phyloP scores from a whole-genome alignment of 2,329 filamentous ascomycete species.

The Trichoderma lentiforme region DNA sequence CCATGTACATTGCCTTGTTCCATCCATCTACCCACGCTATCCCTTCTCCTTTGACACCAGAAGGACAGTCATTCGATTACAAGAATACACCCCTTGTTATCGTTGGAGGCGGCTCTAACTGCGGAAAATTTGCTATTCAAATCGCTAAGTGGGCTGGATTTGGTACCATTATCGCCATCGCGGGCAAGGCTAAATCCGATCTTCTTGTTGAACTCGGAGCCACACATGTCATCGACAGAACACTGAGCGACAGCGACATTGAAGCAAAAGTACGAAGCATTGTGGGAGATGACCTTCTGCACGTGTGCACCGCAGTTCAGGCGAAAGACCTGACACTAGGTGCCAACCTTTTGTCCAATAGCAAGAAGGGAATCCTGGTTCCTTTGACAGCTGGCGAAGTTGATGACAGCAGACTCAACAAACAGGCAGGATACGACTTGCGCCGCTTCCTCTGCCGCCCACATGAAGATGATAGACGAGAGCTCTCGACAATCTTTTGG shows the following conservation, averaged over 20 bases:
- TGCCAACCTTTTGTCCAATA: neutral
- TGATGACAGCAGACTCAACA: neutral
- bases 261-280: neutral
- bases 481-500: neutral
- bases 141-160: neutral
- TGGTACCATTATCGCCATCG: neutral
- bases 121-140: neutral
- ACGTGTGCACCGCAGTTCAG: neutral
- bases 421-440: neutral
- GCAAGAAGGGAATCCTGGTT: neutral
- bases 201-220: neutral
- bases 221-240: neutral
- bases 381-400: neutral
- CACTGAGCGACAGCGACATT: neutral
- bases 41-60: neutral
- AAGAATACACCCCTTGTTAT: neutral
- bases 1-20: slow-evolving; percentile 1
- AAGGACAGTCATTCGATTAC: neutral
- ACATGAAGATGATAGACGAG: neutral
- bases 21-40: neutral
- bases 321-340: neutral
- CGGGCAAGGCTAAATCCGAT: neutral
- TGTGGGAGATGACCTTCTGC: neutral
- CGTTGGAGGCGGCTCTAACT: neutral
- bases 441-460: neutral